phyloP scores from a whole-genome alignment of 1,284 basidiomycete genomes.

The Rhodotorula sp. region DNA sequence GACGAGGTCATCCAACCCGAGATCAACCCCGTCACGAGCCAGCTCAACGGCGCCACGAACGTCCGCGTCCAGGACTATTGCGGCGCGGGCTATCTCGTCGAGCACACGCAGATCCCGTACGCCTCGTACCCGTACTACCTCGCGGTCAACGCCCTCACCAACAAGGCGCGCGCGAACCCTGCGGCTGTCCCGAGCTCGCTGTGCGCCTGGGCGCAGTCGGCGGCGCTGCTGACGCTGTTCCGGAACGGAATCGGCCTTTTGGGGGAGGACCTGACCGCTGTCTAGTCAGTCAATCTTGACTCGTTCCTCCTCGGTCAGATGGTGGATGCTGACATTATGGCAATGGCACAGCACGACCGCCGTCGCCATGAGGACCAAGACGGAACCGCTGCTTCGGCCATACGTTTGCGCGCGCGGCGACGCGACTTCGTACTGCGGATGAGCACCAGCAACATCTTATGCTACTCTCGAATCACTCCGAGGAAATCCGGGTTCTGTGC shows the following conservation, averaged over 20 bases:
- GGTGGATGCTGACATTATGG: constrained; percentile 3
- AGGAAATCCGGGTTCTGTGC: too few species aligned
- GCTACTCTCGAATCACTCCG: not conserved
- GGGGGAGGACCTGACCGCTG: constrained; percentile 10
- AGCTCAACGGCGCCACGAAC: constrained; percentile 29
- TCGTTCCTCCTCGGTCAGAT: not conserved
- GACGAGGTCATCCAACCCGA: constrained; percentile 48
- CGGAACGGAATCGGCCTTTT: not conserved
- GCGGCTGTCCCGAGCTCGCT: not conserved
- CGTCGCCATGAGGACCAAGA: not conserved
- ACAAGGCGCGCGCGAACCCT: constrained; percentile 2
- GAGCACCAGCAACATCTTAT: not conserved
- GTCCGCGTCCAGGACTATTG: constrained; percentile 37
- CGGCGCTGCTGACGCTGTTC: not conserved
- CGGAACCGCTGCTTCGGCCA: constrained; percentile 25
- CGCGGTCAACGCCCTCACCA: constrained; percentile 28
- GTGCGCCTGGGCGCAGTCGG: constrained; percentile 13
- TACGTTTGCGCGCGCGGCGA: constrained; percentile 32
- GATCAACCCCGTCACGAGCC: constrained; percentile 20
- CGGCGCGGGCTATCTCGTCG: constrained; percentile 22
- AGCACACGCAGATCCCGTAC: constrained; percentile 11
- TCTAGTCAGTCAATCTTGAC: constrained; percentile 14
- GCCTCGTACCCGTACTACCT: constrained; percentile 18
- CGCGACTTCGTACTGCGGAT: constrained; percentile 5
- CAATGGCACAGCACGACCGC: not conserved